Base-by-base conservation (phyloP, 805 yeast genomes). In the Schwanniomyces occidentalis region DNA sequence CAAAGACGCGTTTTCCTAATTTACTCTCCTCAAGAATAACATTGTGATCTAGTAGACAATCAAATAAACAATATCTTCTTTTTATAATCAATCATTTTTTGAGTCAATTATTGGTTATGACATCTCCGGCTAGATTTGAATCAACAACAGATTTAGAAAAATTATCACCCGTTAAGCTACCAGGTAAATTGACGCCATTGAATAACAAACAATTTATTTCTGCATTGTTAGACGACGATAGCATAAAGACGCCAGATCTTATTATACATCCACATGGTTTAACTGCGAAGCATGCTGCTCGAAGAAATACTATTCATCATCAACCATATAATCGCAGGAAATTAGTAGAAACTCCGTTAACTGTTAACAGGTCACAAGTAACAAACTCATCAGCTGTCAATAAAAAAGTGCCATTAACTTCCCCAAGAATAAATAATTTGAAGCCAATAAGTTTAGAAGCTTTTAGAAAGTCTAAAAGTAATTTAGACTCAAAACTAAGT, bases 211-310 rank as follows among this genome's bases (percentile, higher is more conserved):
- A 12, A 9, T 5, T 5, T 8, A n/a, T n/a, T n/a, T n/a, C n/a
- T n/a, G n/a, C n/a, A n/a, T n/a, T n/a, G n/a, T n/a, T 12, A 4
- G 17, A 24, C 21, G 29, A 21, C 15, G 13, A 6, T 24, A 24
- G 20, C 30, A 41, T 20, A 31, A 20, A 21, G 16, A 36, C 41
- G 7, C 40, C 48, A 5, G 36, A 37, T 6, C 24, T 29, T 4
- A 19, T 48, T 3, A 26, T 35, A n/a, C 54, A 54, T 32, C 75
- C 76, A 2, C 79, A 75, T 46, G 80, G 80, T 0, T 49, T 75
- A 23, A 49, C 63, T 2, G 60, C 65, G 36, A 67, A 68, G 40
- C 70, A 66, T 37, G 49, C 41, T 6, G 45, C 46, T 8, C 40
- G 64, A 39, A 52, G 65, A 44, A 60, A 54, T 30, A 47, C 52